These are phyloP conservation scores for Paecilomyces fulvus DNA, from an alignment of 2,329 filamentous ascomycete species.

Conservation along the genomic window DNA sequence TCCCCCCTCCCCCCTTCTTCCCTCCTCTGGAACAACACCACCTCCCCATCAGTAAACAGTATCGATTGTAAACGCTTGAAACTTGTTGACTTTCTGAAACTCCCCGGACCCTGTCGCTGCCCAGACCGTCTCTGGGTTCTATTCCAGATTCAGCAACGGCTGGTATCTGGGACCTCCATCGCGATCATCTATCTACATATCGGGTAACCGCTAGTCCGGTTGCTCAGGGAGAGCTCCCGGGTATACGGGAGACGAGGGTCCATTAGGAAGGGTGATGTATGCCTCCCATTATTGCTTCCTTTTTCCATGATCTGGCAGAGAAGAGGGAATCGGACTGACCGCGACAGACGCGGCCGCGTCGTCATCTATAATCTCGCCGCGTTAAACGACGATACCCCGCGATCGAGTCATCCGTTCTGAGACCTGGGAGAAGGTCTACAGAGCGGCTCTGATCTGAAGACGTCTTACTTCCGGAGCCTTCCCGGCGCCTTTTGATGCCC, in stretches of 20 bases:
- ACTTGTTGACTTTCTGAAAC: background rate
- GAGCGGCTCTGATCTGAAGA: conserved; percentile 16
- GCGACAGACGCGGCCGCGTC: background rate
- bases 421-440: conserved; percentile 21
- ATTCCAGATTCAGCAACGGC: background rate
- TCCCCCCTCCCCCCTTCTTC: background rate
- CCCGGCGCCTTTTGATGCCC: conserved; percentile 30
- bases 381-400: conserved; percentile 5
- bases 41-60: background rate
- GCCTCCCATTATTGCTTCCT: background rate
- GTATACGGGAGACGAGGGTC: background rate
- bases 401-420: conserved; percentile 20
- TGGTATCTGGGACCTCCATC: background rate
- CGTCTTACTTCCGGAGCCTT: conserved; percentile 16
- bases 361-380: background rate
- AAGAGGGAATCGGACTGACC: background rate
- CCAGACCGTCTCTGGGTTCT: background rate
- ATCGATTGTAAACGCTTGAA: background rate
- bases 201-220: background rate
- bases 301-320: background rate
- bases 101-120: background rate
- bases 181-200: background rate
- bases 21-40: background rate
- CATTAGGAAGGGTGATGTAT: background rate
- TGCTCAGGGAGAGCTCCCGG: background rate